These are phyloP conservation scores for Cercospora nicotianae DNA, from an alignment of 2,329 filamentous ascomycete genomes.

Conservation along the genomic window DNA sequence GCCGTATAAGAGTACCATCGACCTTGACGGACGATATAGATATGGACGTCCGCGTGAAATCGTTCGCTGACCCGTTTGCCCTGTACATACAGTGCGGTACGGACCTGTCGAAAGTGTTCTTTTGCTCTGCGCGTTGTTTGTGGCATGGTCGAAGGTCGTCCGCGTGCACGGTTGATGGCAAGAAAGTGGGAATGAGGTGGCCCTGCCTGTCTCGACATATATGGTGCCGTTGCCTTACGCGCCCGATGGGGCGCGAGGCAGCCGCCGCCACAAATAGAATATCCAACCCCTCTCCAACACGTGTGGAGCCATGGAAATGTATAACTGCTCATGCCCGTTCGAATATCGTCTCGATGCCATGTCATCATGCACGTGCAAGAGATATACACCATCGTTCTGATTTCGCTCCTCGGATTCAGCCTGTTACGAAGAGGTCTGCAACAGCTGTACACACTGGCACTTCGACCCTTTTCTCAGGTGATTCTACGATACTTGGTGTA, in stretches of 20 bases:
- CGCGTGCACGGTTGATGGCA: no score
- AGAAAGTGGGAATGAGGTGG: no score
- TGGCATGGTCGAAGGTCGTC: no score
- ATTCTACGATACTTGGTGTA: conserved; percentile 5
- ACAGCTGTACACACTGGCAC: neutral
- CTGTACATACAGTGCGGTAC: neutral
- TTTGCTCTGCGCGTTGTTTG: neutral
- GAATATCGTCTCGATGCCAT: neutral
- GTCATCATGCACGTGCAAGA: neutral
- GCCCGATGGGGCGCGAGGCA: neutral
- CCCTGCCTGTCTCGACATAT: neutral
- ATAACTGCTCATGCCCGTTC: neutral
- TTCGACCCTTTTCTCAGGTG: neutral
- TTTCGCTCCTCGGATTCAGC: neutral
- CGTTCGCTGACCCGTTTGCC: neutral
- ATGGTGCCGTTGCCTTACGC: neutral
- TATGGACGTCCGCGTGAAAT: neutral
- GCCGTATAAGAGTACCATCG: neutral
- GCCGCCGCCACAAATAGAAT: neutral
- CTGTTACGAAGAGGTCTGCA: neutral
- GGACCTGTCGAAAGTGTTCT: neutral
- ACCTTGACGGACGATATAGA: no score
- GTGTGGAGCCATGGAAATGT: neutral
- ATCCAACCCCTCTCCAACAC: neutral
- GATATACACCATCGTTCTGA: neutral